Evolutionary conservation across 2,329 filamentous ascomycete genomes (phyloP).

Genomic region (Stenocarpella maydis): DNA sequence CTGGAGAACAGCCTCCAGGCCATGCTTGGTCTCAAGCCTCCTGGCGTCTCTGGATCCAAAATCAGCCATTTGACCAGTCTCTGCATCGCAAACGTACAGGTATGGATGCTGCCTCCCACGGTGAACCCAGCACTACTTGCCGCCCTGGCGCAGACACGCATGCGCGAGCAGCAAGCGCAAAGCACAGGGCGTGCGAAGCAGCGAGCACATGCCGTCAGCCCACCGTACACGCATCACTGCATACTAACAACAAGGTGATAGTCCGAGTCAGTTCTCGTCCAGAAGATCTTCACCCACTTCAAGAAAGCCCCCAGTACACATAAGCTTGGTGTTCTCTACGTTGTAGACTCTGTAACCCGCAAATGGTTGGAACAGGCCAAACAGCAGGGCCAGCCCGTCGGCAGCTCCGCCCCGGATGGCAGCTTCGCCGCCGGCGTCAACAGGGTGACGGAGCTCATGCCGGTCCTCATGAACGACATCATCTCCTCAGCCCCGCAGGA

Average conservation of each 20-base stretch:
- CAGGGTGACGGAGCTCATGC: constrained; percentile 94
- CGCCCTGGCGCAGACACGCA: constrained; percentile 33
- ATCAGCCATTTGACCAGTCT: constrained; percentile 87
- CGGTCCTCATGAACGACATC: constrained; percentile 94
- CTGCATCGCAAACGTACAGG: constrained; percentile 90
- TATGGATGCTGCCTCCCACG: constrained; percentile 58
- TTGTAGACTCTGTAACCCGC: constrained; percentile 99
- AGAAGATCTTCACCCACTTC: constrained; percentile 97
- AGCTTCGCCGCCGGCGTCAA: constrained; percentile 95
- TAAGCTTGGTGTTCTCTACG: constrained; percentile 98
- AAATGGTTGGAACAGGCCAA: constrained; percentile 98
- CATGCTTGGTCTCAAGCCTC: constrained; percentile 90
- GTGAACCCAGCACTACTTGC: constrained; percentile 9
- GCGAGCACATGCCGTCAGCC: constrained; percentile 19
- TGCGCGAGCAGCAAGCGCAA: too few species aligned
- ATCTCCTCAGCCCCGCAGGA: constrained; percentile 86
- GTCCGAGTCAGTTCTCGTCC: constrained; percentile 94
- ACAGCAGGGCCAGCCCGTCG: constrained; percentile 81
- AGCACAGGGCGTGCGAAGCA: too few species aligned
- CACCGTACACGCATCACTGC: constrained; percentile 9
- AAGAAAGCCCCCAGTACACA: constrained; percentile 93
- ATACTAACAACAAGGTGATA: constrained; percentile 52
- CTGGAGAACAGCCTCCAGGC: constrained; percentile 90
- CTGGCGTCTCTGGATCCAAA: constrained; percentile 92
- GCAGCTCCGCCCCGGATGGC: constrained; percentile 83